These are phyloP conservation scores for Trichoderma koningii DNA, from an alignment of 2,329 filamentous ascomycete genomes.

Conservation along the genomic window DNA sequence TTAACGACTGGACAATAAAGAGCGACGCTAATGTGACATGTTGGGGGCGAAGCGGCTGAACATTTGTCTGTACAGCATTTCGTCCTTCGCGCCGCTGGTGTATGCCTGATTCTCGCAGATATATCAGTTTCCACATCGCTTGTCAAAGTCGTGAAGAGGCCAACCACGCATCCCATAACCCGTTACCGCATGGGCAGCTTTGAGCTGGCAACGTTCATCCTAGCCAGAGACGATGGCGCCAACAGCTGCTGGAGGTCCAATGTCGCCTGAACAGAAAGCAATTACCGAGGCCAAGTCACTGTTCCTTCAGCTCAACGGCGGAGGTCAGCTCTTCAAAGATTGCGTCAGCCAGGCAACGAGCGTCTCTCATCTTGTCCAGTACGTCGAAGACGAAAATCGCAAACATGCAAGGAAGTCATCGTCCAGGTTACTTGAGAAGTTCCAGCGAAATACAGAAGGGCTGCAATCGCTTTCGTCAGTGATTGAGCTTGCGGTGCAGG, in stretches of 20 bases:
- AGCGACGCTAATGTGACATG: too few relatives aligned
- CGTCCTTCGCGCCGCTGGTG: too few relatives aligned
- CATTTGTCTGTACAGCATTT: too few relatives aligned
- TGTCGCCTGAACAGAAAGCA: background rate
- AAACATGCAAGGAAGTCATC: background rate
- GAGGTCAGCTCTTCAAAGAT: background rate
- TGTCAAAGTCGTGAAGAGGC: too few relatives aligned
- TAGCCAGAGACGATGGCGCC: background rate
- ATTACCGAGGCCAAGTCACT: constrained; percentile 2
- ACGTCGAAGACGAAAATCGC: background rate
- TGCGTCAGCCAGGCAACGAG: background rate
- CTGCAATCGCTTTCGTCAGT: background rate
- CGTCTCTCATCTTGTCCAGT: background rate
- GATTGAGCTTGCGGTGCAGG: background rate
- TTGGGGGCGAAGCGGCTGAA: too few relatives aligned
- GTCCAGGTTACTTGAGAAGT: background rate
- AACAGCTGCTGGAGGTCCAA: background rate
- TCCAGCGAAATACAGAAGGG: background rate
- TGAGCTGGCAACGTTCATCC: too few relatives aligned
- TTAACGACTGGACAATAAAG: too few relatives aligned
- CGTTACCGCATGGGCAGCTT: too few relatives aligned
- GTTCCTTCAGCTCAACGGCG: background rate
- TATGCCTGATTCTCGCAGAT: too few relatives aligned
- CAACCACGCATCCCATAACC: too few relatives aligned
- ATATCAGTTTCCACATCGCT: too few relatives aligned